Base-by-base conservation (phyloP, 352 stramenopile species). In the Globisporangium perplexum region DNA sequence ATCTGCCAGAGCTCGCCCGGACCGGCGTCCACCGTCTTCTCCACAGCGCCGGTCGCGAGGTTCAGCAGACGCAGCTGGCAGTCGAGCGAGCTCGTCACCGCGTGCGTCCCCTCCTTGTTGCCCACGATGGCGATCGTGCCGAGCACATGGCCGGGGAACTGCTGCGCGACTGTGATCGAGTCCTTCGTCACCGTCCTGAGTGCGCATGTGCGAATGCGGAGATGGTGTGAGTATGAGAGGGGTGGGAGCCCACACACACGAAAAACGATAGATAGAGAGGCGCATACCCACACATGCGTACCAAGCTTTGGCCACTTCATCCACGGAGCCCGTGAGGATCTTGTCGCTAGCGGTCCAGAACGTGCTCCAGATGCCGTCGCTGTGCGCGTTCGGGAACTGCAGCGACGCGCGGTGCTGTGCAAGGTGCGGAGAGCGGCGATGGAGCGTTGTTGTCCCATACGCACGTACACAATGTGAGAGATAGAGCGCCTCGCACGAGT, bases 1-100 rank as follows among this genome's bases (percentile, higher is more conserved):
- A 96, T 69, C 41, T 94, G 83, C 87, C 87, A 97, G 42, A 92
- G 77, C 61, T 97, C 88, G 14, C 90, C 87, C 15, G 83, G 74
- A 6, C 86, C 86, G 0, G 83, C 81, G 55, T 96, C 84, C 43
- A 96, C 91, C 8, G 72, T 88, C 59, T 93, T 93, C 53, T 89
- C 75, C n/a, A 90, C 65, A 3, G 67, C 66, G 22, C 84, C 84
- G 1, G 74, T 80, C 28, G 66, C 57, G 38, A 93, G 69, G 59
- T 96, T 88, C 4, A 92, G 69, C 47, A 95, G 63, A 28, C 84
- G 80, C 39, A 96, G 74, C 62, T 93, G 80, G 60, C 77, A 90
- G 57, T 94, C 86, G 57, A 96, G 57, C 10, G 83, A 94, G 58
- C 80, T 91, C 28, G 83, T 91, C 33, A 89, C 71, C 2, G 83